phyloP scores from a whole-genome alignment of 352 stramenopile genomes.

The Aphanomyces astaci region DNA sequence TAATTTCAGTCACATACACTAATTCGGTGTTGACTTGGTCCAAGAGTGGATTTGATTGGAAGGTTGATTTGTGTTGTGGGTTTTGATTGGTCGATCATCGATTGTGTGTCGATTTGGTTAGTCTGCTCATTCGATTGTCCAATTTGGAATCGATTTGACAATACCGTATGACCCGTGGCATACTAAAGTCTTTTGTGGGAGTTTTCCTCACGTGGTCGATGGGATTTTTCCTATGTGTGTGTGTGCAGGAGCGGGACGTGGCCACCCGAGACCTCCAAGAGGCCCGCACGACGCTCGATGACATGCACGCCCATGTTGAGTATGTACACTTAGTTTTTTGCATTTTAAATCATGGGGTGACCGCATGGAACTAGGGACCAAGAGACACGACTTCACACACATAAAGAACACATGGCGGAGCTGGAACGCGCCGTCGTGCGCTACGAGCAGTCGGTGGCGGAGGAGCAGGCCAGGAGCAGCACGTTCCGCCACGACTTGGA shows the following conservation, averaged over 20 bases:
- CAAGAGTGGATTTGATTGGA: too few relatives aligned
- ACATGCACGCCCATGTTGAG: conserved; percentile 59
- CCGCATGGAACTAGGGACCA: neutral
- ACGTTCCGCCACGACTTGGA: conserved; percentile 44
- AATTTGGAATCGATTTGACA: too few relatives aligned
- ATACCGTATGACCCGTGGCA: too few relatives aligned
- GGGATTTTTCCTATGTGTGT: too few relatives aligned
- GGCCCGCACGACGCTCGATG: conserved; percentile 43
- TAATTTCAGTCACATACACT: too few relatives aligned
- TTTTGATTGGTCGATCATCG: too few relatives aligned
- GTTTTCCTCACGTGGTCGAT: too few relatives aligned
- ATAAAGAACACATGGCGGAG: conserved; percentile 33
- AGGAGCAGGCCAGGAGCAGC: conserved; percentile 52
- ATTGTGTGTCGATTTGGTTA: too few relatives aligned
- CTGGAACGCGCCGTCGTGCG: conserved; percentile 43
- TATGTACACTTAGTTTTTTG: neutral
- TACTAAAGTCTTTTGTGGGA: too few relatives aligned
- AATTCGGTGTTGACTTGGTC: too few relatives aligned
- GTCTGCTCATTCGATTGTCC: too few relatives aligned
- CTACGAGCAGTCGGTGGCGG: conserved; percentile 44
- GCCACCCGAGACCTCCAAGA: conserved; percentile 41
- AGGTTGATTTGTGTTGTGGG: too few relatives aligned
- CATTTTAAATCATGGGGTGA: neutral
- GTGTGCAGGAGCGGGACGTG: conserved; percentile 10
- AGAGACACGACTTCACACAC: conserved; percentile 1